Conservation (phyloP, 768 basidiomycete species). For the Phlebiopsis flavidoalba region DNA sequence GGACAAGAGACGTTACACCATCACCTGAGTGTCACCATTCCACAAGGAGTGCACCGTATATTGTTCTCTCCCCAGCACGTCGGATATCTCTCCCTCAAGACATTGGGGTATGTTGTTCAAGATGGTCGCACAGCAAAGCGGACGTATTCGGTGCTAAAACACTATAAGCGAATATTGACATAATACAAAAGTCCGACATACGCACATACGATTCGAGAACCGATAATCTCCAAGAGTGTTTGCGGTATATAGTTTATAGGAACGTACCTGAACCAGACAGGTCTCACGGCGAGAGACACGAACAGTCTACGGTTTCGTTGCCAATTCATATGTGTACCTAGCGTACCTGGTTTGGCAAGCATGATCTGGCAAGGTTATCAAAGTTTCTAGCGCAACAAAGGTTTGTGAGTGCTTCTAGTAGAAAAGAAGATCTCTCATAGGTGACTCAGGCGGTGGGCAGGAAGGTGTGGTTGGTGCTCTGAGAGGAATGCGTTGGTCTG, state of each 20-base stretch:
- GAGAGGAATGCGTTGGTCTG: neutral
- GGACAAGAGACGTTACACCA: conserved; percentile 40
- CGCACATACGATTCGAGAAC: conserved; percentile 56
- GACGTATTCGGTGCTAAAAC: conserved; percentile 47
- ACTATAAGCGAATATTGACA: neutral
- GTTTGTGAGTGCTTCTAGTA: conserved; percentile 73
- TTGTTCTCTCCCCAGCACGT: conserved; percentile 57
- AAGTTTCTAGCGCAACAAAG: conserved; percentile 39
- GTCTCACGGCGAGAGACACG: conserved; percentile 61
- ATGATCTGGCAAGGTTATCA: neutral
- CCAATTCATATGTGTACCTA: conserved; percentile 67
- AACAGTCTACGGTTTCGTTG: conserved; percentile 76
- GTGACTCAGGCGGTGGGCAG: conserved; percentile 26
- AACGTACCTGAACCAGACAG: conserved; percentile 56
- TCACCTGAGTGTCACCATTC: conserved; percentile 69
- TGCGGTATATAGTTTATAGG: conserved; percentile 66
- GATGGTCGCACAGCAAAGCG: conserved; percentile 46
- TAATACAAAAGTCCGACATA: neutral
- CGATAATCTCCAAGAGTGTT: conserved; percentile 73
- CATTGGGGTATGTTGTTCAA: too few relatives aligned
- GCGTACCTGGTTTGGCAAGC: conserved; percentile 6
- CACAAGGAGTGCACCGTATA: conserved; percentile 77
- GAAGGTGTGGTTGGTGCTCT: conserved; percentile 10
- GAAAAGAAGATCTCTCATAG: conserved; percentile 67
- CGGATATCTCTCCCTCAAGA: too few relatives aligned